Conservation (phyloP, 768 basidiomycete species). For the Rhodosporidiobolus sp. region DNA sequence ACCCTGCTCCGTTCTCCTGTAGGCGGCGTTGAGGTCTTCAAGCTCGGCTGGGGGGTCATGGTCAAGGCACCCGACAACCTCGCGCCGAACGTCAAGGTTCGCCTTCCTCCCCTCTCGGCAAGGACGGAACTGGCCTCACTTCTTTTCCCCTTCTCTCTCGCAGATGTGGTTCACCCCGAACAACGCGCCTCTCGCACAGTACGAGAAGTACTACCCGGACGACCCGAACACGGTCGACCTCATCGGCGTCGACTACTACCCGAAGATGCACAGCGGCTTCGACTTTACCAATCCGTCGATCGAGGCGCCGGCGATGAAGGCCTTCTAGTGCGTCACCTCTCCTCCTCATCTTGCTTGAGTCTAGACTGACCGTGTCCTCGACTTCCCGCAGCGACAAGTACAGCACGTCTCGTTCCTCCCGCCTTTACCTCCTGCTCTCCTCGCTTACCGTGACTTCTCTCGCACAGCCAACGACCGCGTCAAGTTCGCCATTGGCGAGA, state of each 20-base stretch:
- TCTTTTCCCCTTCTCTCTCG: background rate
- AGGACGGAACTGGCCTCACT: no score
- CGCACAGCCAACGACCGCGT: constrained; percentile 5
- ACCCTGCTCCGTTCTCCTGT: background rate
- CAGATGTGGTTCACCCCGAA: constrained; percentile 34
- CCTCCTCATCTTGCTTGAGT: no score
- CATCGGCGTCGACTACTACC: constrained; percentile 42
- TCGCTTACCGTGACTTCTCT: no score
- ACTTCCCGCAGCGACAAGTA: no score
- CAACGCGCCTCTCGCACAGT: constrained; percentile 21
- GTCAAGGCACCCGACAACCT: constrained; percentile 27
- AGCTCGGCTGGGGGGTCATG: constrained; percentile 41
- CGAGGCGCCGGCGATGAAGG: no score
- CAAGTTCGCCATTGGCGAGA: constrained; percentile 44
- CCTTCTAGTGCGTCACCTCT: no score
- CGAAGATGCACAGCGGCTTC: constrained; percentile 23
- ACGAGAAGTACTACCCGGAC: constrained; percentile 43
- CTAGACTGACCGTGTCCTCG: no score
- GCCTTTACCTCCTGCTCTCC: no score
- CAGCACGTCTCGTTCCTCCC: no score
- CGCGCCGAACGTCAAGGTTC: constrained; percentile 41
- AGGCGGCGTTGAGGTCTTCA: constrained; percentile 38
- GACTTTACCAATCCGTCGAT: no score
- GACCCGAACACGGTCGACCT: constrained; percentile 38
- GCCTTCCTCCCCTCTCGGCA: no score